Conservation (phyloP, 495 filamentous ascomycete genomes). For the Hypomontagnella monticulosa region DNA sequence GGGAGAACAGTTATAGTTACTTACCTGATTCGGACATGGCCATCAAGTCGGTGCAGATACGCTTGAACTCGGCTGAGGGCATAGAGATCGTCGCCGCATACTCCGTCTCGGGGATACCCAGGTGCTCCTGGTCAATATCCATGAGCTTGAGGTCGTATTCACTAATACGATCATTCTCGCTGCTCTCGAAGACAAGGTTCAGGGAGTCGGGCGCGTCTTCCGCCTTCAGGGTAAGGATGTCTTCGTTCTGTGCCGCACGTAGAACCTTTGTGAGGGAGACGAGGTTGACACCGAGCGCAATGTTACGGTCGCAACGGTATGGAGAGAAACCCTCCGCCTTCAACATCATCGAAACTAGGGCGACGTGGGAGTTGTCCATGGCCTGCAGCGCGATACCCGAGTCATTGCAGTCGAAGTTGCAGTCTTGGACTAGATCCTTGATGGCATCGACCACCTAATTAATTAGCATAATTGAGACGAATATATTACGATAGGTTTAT, state of each 20-base stretch:
- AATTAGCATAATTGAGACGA: conserved; percentile 3
- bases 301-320: conserved; percentile 98
- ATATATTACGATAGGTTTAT: background rate
- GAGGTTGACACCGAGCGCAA: conserved; percentile 97
- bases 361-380: conserved; percentile 99
- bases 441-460: conserved; percentile 94
- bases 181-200: conserved; percentile 94
- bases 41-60: conserved; percentile 91
- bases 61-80: conserved; percentile 90
- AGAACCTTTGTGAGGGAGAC: conserved; percentile 97
- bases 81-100: conserved; percentile 92
- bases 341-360: conserved; percentile 98
- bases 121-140: conserved; percentile 99
- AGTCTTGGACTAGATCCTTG: conserved; percentile 99
- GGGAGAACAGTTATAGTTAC: conserved; percentile 20
- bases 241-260: conserved; percentile 91
- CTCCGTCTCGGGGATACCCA: conserved; percentile 98
- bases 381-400: conserved; percentile 97
- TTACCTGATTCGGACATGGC: conserved; percentile 93
- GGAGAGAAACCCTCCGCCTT: conserved; percentile 95
- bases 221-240: conserved; percentile 95
- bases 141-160: conserved; percentile 99
- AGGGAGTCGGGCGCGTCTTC: conserved; percentile 95
- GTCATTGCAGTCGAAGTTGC: conserved; percentile 99
- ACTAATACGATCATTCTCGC: conserved; percentile 87